These are phyloP conservation scores for Thymus mandschuricus DNA, from an alignment of 257 asterid genomes.

Conservation along the genomic window DNA sequence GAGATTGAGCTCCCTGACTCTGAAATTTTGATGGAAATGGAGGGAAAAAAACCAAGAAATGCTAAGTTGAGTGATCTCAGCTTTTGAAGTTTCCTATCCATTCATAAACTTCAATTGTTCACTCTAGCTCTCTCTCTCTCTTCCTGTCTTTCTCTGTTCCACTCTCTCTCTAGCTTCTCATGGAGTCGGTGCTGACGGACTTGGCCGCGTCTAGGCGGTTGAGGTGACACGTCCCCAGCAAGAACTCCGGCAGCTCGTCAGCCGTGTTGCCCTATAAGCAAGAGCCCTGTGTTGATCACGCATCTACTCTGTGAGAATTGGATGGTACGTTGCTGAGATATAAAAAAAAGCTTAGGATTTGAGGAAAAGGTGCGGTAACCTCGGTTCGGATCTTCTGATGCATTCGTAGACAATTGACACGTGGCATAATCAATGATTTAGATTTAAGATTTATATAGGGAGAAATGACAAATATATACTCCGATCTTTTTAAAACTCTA, in stretches of 20 bases:
- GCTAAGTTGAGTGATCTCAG: constrained; percentile 16
- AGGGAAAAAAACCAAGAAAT: not conserved
- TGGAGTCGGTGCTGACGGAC: constrained; percentile 51
- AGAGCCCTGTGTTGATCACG: constrained; percentile 66
- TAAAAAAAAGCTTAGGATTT: not conserved
- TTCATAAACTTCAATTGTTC: constrained; percentile 13
- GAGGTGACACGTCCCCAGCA: constrained; percentile 76
- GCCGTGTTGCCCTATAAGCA: constrained; percentile 63
- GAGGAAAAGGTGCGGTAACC: constrained; percentile 37
- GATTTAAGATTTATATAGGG: no score
- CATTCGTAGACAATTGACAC: no score
- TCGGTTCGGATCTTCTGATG: no score
- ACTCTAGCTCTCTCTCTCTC: not conserved
- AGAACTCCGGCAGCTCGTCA: constrained; percentile 79
- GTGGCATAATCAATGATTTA: no score
- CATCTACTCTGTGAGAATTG: not conserved
- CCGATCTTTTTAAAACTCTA: no score
- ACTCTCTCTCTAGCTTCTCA: constrained; percentile 27
- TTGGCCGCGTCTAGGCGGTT: constrained; percentile 61
- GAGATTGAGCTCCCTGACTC: no score
- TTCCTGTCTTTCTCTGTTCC: no score
- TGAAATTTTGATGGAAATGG: no score
- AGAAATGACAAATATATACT: no score
- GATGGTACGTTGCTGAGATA: no score
- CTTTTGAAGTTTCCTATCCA: constrained; percentile 4